Evolutionary conservation across 2,329 filamentous ascomycete genomes (phyloP), one percentile per base, ranked within the genome.

Genomic region (Fusarium nematophilum): DNA sequence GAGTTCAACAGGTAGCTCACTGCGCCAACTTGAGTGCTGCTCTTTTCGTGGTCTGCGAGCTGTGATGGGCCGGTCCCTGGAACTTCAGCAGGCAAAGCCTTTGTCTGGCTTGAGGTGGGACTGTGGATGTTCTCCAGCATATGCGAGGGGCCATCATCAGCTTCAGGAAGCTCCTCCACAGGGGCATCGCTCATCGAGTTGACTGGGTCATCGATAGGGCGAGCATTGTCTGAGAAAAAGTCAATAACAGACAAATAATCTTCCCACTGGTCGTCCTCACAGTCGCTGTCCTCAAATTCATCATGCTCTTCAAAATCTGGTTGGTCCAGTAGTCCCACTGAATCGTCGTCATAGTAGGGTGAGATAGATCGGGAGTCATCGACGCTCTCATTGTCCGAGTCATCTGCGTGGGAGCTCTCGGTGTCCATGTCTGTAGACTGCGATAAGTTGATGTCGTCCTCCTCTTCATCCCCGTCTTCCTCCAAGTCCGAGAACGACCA

Each of bases 261-360:
- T 11, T 29, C 15, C 15, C 3, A 11, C 13, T 6, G 21, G 14
- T 43, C 6, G 5, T 36, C 26, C 46, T 33, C 54, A 66, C 64
- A 49, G n/a, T 65, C 51, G 21, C 48, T 40, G 9, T 55, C 43
- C 18, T 68, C 57, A 18, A 64, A 65, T 34, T 64, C 64, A 45
- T 66, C 66, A n/a, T 52, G 66, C 31, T 66, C 66, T n/a, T 50
- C 57, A 43, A 69, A 65, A 17, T 34, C 44, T 9, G 57, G 39
- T 23, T 61, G 56, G 9, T 49, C 57, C 21, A 51, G 4, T 61
- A 52, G 8, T n/a, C n/a, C n/a, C n/a, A 31, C 43, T 6, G 38
- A 13, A 33, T 54, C 40, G 14, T 26, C n/a, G 9, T 25, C 23
- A 5, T 53, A 34, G 5, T 44, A 46, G 11, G 36, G 33, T 36